Percentiles rank a stretch among this genome's conserved stretches.
phyloP scores from a whole-genome alignment of 345 rosid species.

The Corymbia maculata region DNA sequence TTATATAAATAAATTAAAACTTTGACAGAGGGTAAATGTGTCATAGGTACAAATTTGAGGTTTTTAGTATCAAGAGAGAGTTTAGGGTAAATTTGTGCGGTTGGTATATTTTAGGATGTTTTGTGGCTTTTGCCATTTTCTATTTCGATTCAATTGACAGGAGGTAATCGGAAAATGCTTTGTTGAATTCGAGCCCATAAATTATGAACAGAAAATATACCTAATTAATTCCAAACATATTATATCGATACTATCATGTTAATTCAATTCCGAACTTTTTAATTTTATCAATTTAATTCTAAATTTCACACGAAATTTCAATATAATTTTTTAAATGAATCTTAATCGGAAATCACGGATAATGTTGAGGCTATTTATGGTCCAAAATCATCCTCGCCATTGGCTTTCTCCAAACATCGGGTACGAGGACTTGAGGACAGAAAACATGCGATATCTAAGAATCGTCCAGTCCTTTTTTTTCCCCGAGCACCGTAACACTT shows the following conservation, averaged over 20 bases:
- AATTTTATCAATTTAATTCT: background rate
- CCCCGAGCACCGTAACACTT: background rate
- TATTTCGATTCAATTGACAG: background rate
- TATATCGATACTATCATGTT: too few species aligned
- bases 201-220: background rate
- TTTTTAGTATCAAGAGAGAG: too few species aligned
- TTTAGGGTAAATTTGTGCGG: background rate
- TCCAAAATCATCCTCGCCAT: background rate
- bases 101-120: background rate
- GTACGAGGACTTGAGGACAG: background rate
- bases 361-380: background rate
- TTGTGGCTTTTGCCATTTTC: background rate
- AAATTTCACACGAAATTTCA: background rate
- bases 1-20: too few species aligned
- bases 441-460: background rate
- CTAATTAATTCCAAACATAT: background rate
- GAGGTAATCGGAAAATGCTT: background rate
- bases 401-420: background rate
- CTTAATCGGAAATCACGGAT: background rate
- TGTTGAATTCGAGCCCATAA: background rate
- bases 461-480: background rate
- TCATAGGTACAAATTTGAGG: too few species aligned
- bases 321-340: background rate
- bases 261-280: fast-evolving
- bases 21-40: too few species aligned